These are phyloP conservation scores for Cyberlindnera mycetangii DNA, from an alignment of 805 yeast species.

Conservation along the genomic window DNA sequence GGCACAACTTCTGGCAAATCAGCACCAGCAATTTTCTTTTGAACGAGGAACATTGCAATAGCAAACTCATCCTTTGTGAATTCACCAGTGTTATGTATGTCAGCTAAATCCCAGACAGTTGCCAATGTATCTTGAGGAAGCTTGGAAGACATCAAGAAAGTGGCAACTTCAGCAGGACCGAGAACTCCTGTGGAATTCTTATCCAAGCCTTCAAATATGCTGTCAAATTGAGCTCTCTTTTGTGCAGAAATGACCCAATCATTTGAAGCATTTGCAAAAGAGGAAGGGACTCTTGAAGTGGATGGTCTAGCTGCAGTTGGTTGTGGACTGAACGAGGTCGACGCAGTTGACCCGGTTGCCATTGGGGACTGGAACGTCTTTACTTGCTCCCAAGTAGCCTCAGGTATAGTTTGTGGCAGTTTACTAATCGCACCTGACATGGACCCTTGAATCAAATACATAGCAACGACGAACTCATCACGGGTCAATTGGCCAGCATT, in stretches of 20 bases:
- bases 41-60: constrained; percentile 90
- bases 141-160: constrained; percentile 83
- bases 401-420: constrained; percentile 50
- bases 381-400: constrained; percentile 37
- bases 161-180: constrained; percentile 79
- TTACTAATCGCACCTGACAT: constrained; percentile 62
- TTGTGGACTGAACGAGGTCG: constrained; percentile 21
- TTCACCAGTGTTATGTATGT: constrained; percentile 79
- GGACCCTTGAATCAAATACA: constrained; percentile 88
- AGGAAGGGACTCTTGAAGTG: constrained; percentile 35
- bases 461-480: constrained; percentile 83
- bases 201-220: constrained; percentile 77
- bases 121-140: constrained; percentile 84
- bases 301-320: constrained; percentile 24
- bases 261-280: constrained; percentile 35
- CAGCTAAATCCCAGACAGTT: constrained; percentile 91
- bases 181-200: constrained; percentile 58
- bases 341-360: constrained; percentile 19
- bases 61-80: constrained; percentile 83
- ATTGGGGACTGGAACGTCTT: constrained; percentile 19
- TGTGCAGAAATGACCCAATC: constrained; percentile 71
- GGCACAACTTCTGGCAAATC: constrained; percentile 81
- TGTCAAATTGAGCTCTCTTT: constrained; percentile 74
- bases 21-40: constrained; percentile 74
- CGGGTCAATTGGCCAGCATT: constrained; percentile 69